Conservation (phyloP, 495 filamentous ascomycete species). For the Podospora appendiculata region DNA sequence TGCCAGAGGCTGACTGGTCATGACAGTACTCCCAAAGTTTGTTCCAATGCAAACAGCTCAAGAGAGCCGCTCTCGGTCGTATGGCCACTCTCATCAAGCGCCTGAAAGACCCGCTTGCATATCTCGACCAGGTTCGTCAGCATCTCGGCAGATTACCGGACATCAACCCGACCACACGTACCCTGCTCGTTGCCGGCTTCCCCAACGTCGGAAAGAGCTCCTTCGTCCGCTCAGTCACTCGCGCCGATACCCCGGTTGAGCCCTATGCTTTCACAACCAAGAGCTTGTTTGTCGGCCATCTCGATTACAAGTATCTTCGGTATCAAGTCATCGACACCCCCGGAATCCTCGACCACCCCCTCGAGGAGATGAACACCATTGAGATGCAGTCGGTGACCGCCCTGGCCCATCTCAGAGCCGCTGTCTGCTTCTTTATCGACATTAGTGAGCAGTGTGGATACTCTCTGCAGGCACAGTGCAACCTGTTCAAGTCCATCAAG, state of each 20-base stretch:
- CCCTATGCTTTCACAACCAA: conserved; percentile 99
- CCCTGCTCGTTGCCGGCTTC: conserved; percentile 91
- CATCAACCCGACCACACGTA: conserved; percentile 94
- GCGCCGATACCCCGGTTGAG: conserved; percentile 96
- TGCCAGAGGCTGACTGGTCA: conserved; percentile 19
- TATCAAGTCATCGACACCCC: conserved; percentile 68
- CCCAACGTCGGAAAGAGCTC: conserved; percentile 97
- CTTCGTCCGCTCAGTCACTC: conserved; percentile 82
- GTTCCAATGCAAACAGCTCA: conserved; percentile 55
- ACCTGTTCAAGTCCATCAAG: conserved; percentile 91
- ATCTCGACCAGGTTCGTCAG: conserved; percentile 96
- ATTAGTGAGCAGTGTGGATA: conserved; percentile 97
- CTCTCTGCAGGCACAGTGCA: conserved; percentile 80
- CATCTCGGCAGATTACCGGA: conserved; percentile 96
- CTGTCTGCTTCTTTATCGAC: conserved; percentile 97
- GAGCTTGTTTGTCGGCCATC: conserved; percentile 93
- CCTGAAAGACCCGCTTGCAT: conserved; percentile 86
- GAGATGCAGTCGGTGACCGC: conserved; percentile 97
- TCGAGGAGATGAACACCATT: conserved; percentile 99
- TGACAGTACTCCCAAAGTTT: conserved; percentile 76
- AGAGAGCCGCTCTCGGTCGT: conserved; percentile 55
- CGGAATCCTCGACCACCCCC: conserved; percentile 92
- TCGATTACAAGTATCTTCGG: conserved; percentile 81
- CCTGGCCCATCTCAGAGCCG: conserved; percentile 89
- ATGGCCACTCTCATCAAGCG: conserved; percentile 96